These are phyloP conservation scores for Thermochaetoides thermophila DNA, from an alignment of 495 filamentous ascomycete genomes.

Conservation along the genomic window DNA sequence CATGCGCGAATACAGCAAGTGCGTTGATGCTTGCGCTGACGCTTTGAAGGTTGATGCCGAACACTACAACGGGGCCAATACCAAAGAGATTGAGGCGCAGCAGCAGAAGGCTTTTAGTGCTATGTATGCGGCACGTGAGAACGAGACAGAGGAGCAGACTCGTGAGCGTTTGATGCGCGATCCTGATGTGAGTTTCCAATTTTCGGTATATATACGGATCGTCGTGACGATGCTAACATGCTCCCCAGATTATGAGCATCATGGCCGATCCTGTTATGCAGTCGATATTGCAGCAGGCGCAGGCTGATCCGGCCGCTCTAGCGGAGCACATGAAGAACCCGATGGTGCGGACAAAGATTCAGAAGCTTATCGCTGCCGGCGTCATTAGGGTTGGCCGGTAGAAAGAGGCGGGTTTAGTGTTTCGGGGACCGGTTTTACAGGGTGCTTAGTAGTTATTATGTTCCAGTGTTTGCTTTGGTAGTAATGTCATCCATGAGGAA, in stretches of 20 bases:
- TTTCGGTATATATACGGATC: background rate
- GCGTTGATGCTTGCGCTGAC: constrained; percentile 74
- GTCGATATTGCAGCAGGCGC: constrained; percentile 89
- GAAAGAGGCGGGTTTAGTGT: too few relatives aligned
- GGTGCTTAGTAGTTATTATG: background rate
- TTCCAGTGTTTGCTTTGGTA: constrained; percentile 1
- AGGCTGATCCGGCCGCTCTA: constrained; percentile 79
- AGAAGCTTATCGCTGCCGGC: constrained; percentile 82
- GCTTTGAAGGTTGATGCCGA: constrained; percentile 60
- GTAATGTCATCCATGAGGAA: constrained; percentile 13
- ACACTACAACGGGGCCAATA: constrained; percentile 51
- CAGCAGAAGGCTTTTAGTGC: constrained; percentile 86
- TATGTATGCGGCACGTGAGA: constrained; percentile 77
- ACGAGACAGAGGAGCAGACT: constrained; percentile 94
- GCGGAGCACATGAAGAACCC: constrained; percentile 95
- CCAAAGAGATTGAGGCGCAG: constrained; percentile 82
- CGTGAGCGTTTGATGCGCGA: constrained; percentile 82
- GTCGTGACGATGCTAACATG: background rate
- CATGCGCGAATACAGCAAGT: constrained; percentile 95
- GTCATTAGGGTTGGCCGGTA: constrained; percentile 67
- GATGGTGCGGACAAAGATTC: constrained; percentile 66
- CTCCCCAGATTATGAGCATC: constrained; percentile 63
- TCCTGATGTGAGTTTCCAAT: constrained; percentile 55
- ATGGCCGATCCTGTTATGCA: constrained; percentile 96
- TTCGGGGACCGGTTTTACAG: too few relatives aligned